Percentiles rank a stretch among this genome's conserved stretches.
Evolutionary conservation across 371 early-diverging fungal genomes (phyloP).

Genomic region (Mucor piriformis): DNA sequence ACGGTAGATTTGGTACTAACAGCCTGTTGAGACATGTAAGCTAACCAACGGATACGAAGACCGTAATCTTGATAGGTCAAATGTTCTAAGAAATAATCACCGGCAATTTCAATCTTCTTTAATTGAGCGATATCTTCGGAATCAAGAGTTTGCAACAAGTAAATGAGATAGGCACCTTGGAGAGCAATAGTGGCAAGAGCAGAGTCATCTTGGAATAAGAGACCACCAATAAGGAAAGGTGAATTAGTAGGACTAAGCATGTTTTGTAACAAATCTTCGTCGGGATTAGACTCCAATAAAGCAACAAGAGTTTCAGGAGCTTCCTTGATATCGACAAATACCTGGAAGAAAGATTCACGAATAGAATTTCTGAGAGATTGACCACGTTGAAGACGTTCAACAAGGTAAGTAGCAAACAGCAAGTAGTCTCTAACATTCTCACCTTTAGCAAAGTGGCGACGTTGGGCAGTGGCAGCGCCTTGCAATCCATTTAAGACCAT

Average conservation of each 20-base stretch:
- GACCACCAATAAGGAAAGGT: constrained; percentile 62
- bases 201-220: constrained; percentile 58
- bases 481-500: constrained; percentile 37
- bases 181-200: constrained; percentile 56
- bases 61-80: constrained; percentile 47
- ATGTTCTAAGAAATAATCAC: constrained; percentile 61
- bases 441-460: constrained; percentile 39
- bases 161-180: constrained; percentile 65
- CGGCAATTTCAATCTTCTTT: constrained; percentile 50
- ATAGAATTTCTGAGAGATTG: constrained; percentile 55
- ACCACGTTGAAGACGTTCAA: constrained; percentile 74
- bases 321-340: constrained; percentile 47
- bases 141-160: constrained; percentile 40
- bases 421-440: constrained; percentile 60
- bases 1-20: constrained; percentile 12
- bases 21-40: constrained; percentile 47
- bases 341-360: constrained; percentile 57
- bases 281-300: constrained; percentile 20
- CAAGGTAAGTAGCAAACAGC: constrained; percentile 58
- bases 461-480: constrained; percentile 35
- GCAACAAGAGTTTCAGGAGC: constrained; percentile 24
- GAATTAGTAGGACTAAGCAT: constrained; percentile 54
- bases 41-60: constrained; percentile 55
- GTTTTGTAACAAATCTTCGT: constrained; percentile 23
- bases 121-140: constrained; percentile 13